Evolutionary conservation across 352 stramenopile species (phyloP), one percentile per base, ranked within the genome.

Genomic region (Globisporangium perplexum): DNA sequence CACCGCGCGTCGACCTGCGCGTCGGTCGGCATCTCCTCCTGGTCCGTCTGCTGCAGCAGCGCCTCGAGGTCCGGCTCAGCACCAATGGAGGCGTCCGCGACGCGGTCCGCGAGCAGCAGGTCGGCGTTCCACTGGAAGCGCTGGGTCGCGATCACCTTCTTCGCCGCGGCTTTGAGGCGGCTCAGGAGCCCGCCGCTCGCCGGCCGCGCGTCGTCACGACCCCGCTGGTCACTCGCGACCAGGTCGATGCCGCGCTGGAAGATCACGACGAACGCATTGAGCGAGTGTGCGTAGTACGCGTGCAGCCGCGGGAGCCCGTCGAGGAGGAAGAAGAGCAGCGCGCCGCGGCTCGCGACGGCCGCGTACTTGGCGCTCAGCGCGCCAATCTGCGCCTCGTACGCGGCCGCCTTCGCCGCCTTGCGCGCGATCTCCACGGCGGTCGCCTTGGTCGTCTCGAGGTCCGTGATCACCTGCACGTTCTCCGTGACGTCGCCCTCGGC

Each of bases 311-410:
- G 59, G 35, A 98, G 69, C 10, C 87, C 83, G 60, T 97, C 92
- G 83, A 98, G 96, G 43, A 98, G 67, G 69, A 98, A 98, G 68
- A 98, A 98, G 3, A 98, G 72, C 58, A 98, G 62, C n/a, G 90
- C 88, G 11, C 88, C 90, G n/a, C 94, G 77, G 26, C 65, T 80
- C 6, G 93, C 94, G 18, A 98, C 94, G 1, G 79, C 74, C n/a
- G 93, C 75, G 60, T 98, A 98, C 68, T 97, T 96, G 4, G 87
- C 73, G 33, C 79, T 96, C 8, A 96, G 88, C 47, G 78, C 60
- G 35, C 81, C 76, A 62, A 98, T 96, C 45, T 91, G 71, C 8
- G 68, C 65, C 45, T 94, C 80, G 45, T 86, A 90, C 35, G 83
- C 78, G 4, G 66, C 66, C 3, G 88, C 88, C 30, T 84, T 88